Evolutionary conservation across 1,139 yeast genomes (phyloP), one percentile per base, ranked within the genome.

Genomic region (Debaryomyces robertsiae): DNA sequence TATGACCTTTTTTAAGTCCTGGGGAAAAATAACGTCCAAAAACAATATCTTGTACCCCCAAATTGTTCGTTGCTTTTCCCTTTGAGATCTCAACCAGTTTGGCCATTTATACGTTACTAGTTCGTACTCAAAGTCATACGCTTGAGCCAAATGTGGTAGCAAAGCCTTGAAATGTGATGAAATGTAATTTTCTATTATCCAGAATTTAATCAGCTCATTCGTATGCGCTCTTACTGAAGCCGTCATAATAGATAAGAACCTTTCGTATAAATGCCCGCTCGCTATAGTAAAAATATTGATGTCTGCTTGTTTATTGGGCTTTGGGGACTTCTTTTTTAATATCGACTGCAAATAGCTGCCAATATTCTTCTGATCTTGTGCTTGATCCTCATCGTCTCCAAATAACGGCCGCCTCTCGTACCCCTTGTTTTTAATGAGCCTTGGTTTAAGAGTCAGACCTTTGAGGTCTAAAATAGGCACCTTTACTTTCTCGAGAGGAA

Each of bases 21-120:
- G 82, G 0, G 98, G 98, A 60, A 93, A 89, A 39, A 93, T 60
- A 0, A 86, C 91, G 63, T 93, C 98, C 46, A 90, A 65, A 50
- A 93, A 90, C 39, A 93, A 65, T 31, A 90, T 84, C 59, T 91
- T 91, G 57, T 85, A 87, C 2, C 93, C 96, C 91, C 96, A 88
- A 39, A 89, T 80, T 3, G 82, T 79, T 47, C 97, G 73, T 54
- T 84, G 90, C 56, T 80, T 80, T 50, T 83, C 90, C 24, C 82
- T 60, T 61, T 93, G 98, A 2, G 73, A 73, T 34, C 94, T 74
- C 22, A 93, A 68, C 95, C 97, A 93, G 17, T 70, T 63, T 9
- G 98, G 98, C 98, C 98, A 93, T 49, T 85, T 84, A 61, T 87
- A 93, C 2, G 84, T 79, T 14, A 93, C 73, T 33, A 87, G 64